Evolutionary conservation across 768 basidiomycete genomes (phyloP).

Genomic region (Agrocybe praecox): DNA sequence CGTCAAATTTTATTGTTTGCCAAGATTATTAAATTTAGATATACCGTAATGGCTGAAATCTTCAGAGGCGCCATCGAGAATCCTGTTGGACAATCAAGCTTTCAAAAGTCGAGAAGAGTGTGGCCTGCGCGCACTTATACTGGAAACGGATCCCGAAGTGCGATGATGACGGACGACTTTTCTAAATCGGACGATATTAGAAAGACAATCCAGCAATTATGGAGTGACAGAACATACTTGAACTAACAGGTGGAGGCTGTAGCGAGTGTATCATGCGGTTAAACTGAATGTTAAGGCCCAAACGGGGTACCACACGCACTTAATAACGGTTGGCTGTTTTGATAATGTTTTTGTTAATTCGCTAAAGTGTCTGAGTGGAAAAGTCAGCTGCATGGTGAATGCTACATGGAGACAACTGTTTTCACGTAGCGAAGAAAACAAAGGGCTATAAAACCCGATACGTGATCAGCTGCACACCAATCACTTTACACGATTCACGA

Average conservation of each 20-base stretch:
- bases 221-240: slow-evolving; percentile 1
- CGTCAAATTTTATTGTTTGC: not conserved
- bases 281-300: too few relatives aligned
- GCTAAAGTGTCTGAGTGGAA: slow-evolving; percentile 63
- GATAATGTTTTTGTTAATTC: slow-evolving; percentile 81
- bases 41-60: slow-evolving; percentile 76
- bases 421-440: slow-evolving; percentile 90
- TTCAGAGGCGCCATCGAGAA: slow-evolving; percentile 71
- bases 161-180: slow-evolving; percentile 49
- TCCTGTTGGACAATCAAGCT: slow-evolving; percentile 32
- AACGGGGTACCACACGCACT: slow-evolving; percentile 46
- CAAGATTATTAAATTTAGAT: slow-evolving; percentile 2
- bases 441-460: slow-evolving; percentile 54
- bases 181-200: slow-evolving; percentile 35
- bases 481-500: slow-evolving; percentile 12
- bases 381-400: slow-evolving; percentile 1
- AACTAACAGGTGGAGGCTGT: slow-evolving; percentile 83
- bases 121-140: slow-evolving; percentile 68
- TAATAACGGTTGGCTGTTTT: slow-evolving; percentile 75
- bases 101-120: not conserved
- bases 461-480: not conserved
- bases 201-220: not conserved
- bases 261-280: not conserved
- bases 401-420: not conserved
- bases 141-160: slow-evolving; percentile 75